Percentiles rank a stretch among this genome's conserved stretches.
Evolutionary conservation across 108 stramenopile species (phyloP).

Genomic region (Mayamaea pseudoterrestris): DNA sequence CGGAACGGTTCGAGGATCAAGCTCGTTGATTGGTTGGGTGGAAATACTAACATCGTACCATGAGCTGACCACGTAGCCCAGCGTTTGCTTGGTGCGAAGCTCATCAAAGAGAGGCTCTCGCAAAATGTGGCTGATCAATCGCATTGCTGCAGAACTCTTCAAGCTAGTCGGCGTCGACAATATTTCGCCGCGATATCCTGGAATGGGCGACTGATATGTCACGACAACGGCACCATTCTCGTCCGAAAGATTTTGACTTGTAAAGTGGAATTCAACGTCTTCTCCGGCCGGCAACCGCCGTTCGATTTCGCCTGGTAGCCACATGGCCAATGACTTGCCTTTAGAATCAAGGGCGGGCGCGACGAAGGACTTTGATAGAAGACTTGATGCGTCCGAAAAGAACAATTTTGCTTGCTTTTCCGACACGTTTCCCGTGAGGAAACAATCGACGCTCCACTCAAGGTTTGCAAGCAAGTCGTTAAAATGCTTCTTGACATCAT

Average conservation of each 20-base stretch:
- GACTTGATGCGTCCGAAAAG: constrained; percentile 16
- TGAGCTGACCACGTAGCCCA: constrained; percentile 65
- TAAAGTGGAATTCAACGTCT: constrained; percentile 67
- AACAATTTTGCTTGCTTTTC: constrained; percentile 35
- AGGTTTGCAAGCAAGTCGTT: constrained; percentile 22
- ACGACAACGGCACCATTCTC: constrained; percentile 68
- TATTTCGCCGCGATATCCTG: constrained; percentile 50
- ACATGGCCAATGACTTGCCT: background rate
- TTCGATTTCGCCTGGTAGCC: constrained; percentile 33
- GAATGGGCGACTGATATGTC: constrained; percentile 55
- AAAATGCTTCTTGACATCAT: constrained; percentile 38
- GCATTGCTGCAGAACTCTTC: constrained; percentile 48
- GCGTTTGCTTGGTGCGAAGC: constrained; percentile 70
- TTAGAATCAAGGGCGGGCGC: background rate
- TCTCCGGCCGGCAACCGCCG: constrained; percentile 34
- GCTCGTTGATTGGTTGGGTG: constrained; percentile 8
- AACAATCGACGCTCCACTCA: constrained; percentile 35
- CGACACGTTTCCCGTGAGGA: constrained; percentile 69
- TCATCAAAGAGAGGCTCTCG: constrained; percentile 78
- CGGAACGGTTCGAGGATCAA: constrained; percentile 18
- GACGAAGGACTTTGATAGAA: background rate
- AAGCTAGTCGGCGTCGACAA: constrained; percentile 52
- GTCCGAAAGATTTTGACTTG: constrained; percentile 61
- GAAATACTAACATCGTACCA: constrained; percentile 60
- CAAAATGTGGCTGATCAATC: constrained; percentile 62